Percentiles rank a stretch among this genome's conserved stretches.
These are phyloP conservation scores for Boechera stricta DNA, from an alignment of 345 rosid genomes.

Conservation along the genomic window DNA sequence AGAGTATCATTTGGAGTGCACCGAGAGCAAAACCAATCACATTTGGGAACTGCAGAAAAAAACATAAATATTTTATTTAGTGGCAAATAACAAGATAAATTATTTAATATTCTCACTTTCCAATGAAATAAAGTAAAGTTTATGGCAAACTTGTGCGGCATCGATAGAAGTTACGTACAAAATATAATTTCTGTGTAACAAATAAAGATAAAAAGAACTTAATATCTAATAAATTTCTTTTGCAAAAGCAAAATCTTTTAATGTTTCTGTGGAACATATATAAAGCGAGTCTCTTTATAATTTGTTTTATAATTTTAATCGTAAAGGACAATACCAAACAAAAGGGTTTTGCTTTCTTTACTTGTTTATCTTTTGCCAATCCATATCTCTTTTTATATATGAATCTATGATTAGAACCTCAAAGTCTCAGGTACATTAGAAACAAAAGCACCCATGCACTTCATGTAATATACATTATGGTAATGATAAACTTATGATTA, in stretches of 20 bases:
- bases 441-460: conserved; percentile 42
- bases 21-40: conserved; percentile 58
- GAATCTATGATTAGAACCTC: conserved; percentile 42
- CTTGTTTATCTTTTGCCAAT: conserved; percentile 23
- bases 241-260: conserved; percentile 40
- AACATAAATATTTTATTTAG: background rate
- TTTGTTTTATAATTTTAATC: conserved; percentile 26
- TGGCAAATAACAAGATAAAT: conserved; percentile 10
- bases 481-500: conserved; percentile 20
- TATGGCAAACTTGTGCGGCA: conserved; percentile 64
- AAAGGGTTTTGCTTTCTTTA: conserved; percentile 34
- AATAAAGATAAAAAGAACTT: conserved; percentile 35
- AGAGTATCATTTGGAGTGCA: conserved; percentile 59
- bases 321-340: conserved; percentile 42
- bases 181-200: conserved; percentile 34
- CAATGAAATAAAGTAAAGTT: conserved; percentile 45
- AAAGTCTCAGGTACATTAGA: conserved; percentile 44
- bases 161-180: conserved; percentile 49
- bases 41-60: conserved; percentile 54
- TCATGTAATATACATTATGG: conserved; percentile 2
- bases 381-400: conserved; percentile 39
- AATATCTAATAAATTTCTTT: conserved; percentile 28
- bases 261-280: conserved; percentile 26
- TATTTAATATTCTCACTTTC: conserved; percentile 36
- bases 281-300: conserved; percentile 42